phyloP scores from a whole-genome alignment of 306 rosid species.

The Senna siamea region DNA sequence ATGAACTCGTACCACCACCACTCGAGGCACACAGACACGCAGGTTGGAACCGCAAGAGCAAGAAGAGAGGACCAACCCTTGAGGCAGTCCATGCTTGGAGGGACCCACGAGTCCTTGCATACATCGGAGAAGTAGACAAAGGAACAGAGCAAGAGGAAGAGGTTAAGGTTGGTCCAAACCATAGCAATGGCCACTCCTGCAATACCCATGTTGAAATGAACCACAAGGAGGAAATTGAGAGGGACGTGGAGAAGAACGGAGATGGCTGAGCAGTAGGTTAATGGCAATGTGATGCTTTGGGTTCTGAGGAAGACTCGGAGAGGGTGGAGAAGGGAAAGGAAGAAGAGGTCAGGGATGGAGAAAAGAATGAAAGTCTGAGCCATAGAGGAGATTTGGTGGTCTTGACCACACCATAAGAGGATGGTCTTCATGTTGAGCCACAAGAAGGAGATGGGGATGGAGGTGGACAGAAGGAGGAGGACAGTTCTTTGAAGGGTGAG shows the following conservation, averaged over 20 bases:
- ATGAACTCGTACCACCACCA: constrained; percentile 99
- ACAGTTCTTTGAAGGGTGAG: constrained; percentile 82
- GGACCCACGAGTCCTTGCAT: constrained; percentile 84
- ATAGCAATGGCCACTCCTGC: constrained; percentile 88
- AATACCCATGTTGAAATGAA: constrained; percentile 72
- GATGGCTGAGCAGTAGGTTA: constrained; percentile 78
- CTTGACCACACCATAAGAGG: constrained; percentile 87
- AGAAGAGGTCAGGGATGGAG: constrained; percentile 84
- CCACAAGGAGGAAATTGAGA: constrained; percentile 69
- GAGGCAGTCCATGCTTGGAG: constrained; percentile 71
- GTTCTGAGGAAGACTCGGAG: constrained; percentile 80
- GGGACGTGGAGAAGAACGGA: constrained; percentile 87
- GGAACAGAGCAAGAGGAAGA: constrained; percentile 60
- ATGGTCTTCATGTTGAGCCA: constrained; percentile 84
- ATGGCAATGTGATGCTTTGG: constrained; percentile 74
- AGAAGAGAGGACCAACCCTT: constrained; percentile 78
- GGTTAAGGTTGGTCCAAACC: constrained; percentile 76
- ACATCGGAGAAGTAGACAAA: constrained; percentile 76
- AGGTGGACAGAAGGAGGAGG: constrained; percentile 71
- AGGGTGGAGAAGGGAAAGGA: constrained; percentile 92
- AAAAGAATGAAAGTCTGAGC: constrained; percentile 83
- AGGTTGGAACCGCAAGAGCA: constrained; percentile 77
- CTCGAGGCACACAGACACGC: constrained; percentile 89
- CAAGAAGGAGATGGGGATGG: constrained; percentile 77
- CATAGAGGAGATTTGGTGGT: constrained; percentile 63